These are phyloP conservation scores for Xylaria sp. DNA, from an alignment of 2,329 filamentous ascomycete genomes.

Conservation along the genomic window DNA sequence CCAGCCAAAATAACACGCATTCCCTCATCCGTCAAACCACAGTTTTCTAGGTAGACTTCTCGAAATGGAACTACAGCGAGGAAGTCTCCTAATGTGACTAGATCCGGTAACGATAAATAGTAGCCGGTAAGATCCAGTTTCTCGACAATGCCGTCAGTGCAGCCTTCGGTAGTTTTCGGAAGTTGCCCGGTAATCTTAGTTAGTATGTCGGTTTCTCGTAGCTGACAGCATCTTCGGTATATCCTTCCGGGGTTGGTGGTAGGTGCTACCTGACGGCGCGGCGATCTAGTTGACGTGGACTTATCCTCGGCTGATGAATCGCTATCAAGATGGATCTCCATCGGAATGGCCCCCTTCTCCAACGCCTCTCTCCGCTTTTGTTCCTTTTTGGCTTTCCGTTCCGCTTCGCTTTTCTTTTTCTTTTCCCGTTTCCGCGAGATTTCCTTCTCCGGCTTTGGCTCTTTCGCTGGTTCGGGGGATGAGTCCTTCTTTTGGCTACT, in stretches of 20 bases:
- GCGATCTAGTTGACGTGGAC: slow-evolving; percentile 48
- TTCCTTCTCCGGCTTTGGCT: slow-evolving; percentile 53
- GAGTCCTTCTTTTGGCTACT: slow-evolving; percentile 47
- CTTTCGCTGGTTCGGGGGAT: slow-evolving; percentile 48
- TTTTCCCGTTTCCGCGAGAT: slow-evolving; percentile 87
- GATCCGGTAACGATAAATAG: slow-evolving; percentile 82
- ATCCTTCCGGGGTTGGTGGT: slow-evolving; percentile 93
- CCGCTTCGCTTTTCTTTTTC: slow-evolving; percentile 94
- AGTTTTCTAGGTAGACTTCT: slow-evolving; percentile 87
- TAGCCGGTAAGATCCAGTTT: slow-evolving; percentile 88
- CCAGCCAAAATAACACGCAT: slow-evolving; percentile 88
- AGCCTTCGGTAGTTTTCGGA: slow-evolving; percentile 73
- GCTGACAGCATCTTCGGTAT: slow-evolving; percentile 92
- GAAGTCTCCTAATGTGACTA: slow-evolving; percentile 91
- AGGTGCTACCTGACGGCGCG: slow-evolving; percentile 72
- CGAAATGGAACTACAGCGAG: slow-evolving; percentile 91
- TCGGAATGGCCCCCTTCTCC: slow-evolving; percentile 85
- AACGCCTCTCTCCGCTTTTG: slow-evolving; percentile 86
- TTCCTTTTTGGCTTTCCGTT: slow-evolving; percentile 91
- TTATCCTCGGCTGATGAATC: slow-evolving; percentile 62
- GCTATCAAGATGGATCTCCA: slow-evolving; percentile 81
- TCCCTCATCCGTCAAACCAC: slow-evolving; percentile 86
- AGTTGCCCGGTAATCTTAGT: slow-evolving; percentile 94
- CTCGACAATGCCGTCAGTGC: slow-evolving; percentile 78
- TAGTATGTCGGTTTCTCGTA: slow-evolving; percentile 90